phyloP scores from a whole-genome alignment of 768 basidiomycete species.

The Mycena latifolia region DNA sequence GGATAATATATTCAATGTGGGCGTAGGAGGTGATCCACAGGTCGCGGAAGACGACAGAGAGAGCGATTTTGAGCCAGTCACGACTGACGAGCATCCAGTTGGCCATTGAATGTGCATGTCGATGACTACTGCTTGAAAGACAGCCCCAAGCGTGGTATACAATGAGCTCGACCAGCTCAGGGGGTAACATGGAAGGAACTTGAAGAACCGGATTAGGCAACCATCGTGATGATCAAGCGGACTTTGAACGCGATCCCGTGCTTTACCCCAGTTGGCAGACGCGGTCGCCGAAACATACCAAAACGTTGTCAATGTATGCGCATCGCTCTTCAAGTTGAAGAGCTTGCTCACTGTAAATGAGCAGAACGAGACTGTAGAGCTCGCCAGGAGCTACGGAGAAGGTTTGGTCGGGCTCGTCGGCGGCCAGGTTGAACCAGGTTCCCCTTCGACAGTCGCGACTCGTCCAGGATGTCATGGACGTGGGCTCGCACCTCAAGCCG shows the following conservation, averaged over 20 bases:
- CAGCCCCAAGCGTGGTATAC: constrained; percentile 1
- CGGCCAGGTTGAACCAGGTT: no score
- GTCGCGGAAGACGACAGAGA: constrained; percentile 9
- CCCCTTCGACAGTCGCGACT: no score
- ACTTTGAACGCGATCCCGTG: constrained; percentile 4
- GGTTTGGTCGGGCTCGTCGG: no score
- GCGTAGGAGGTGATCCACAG: constrained; percentile 1
- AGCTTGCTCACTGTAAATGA: no score
- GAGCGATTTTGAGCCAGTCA: constrained; percentile 1
- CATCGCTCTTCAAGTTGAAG: no score
- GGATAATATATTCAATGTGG: background rate
- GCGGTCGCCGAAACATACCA: no score
- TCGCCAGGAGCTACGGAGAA: no score
- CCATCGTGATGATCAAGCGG: constrained; percentile 9
- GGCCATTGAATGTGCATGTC: constrained; percentile 4
- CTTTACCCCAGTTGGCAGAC: no score
- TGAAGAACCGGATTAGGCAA: background rate
- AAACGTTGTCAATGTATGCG: no score
- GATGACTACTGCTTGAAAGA: constrained; percentile 4
- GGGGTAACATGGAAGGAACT: background rate
- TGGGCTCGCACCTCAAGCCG: no score
- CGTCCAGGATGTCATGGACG: no score
- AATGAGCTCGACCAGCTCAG: constrained; percentile 9
- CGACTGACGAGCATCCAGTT: constrained; percentile 3
- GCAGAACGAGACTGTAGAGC: no score